Percentiles rank a stretch among this genome's conserved stretches.
phyloP scores from a whole-genome alignment of 352 stramenopile genomes.

The Phytopythium boreale region DNA sequence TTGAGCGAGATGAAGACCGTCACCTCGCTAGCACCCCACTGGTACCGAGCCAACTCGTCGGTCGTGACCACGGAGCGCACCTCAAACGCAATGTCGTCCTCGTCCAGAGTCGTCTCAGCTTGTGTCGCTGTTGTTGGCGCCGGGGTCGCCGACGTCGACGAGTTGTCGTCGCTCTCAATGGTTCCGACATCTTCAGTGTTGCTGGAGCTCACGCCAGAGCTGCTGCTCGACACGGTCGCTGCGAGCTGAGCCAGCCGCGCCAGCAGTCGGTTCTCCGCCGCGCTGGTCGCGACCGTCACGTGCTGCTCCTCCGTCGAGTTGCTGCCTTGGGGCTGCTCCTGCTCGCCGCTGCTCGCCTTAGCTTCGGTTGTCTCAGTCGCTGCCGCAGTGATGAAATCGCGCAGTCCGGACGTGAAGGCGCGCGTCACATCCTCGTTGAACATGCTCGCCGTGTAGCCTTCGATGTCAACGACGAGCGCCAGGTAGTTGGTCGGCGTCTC shows the following conservation, averaged over 20 bases:
- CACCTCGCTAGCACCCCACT: constrained; percentile 35
- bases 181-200: background rate
- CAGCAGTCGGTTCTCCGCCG: background rate
- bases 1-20: constrained; percentile 34
- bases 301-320: background rate
- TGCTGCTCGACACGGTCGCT: constrained; percentile 1
- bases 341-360: background rate
- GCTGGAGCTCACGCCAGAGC: background rate
- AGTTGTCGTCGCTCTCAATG: background rate
- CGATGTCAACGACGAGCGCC: constrained; percentile 33
- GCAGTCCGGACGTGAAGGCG: constrained; percentile 29
- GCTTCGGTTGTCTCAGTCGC: constrained; percentile 1
- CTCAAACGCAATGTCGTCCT: constrained; percentile 23
- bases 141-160: background rate
- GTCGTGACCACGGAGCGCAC: constrained; percentile 27
- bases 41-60: constrained; percentile 24
- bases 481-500: constrained; percentile 26
- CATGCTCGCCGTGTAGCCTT: constrained; percentile 42
- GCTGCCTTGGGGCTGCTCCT: background rate
- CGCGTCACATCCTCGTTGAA: constrained; percentile 35
- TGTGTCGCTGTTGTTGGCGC: background rate
- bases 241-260: constrained; percentile 4
- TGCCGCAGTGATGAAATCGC: constrained; percentile 27
- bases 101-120: background rate
- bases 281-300: background rate